phyloP scores from a whole-genome alignment of 257 asterid species.

The Leptodermis oblonga region DNA sequence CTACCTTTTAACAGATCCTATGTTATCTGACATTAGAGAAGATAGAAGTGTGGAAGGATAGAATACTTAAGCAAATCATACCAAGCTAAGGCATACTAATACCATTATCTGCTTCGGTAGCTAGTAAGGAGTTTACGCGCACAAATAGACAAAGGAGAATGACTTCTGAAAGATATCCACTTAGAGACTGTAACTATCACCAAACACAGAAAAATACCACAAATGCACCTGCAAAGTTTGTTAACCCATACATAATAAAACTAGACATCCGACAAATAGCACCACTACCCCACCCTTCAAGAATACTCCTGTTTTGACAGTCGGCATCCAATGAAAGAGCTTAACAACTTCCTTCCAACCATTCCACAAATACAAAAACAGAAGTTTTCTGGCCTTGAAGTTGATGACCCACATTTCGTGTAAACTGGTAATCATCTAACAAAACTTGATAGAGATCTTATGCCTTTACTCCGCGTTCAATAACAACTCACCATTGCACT shows the following conservation, averaged over 20 bases:
- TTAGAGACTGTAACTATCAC: neutral
- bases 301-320: neutral
- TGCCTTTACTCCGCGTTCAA: neutral
- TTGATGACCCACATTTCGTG: neutral
- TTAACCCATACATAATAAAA: neutral
- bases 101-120: neutral
- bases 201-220: neutral
- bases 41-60: neutral
- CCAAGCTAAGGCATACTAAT: neutral
- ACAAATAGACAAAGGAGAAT: neutral
- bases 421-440: neutral
- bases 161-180: neutral
- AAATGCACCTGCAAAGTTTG: neutral
- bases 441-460: neutral
- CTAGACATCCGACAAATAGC: neutral
- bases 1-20: too few species aligned
- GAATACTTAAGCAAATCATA: neutral
- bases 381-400: neutral
- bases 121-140: neutral
- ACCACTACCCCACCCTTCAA: neutral
- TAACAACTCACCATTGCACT: neutral
- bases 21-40: neutral
- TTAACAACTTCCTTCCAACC: neutral
- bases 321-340: neutral
- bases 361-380: neutral